Conservation (phyloP, 306 rosid genomes). For the Adenanthera pavonina region DNA sequence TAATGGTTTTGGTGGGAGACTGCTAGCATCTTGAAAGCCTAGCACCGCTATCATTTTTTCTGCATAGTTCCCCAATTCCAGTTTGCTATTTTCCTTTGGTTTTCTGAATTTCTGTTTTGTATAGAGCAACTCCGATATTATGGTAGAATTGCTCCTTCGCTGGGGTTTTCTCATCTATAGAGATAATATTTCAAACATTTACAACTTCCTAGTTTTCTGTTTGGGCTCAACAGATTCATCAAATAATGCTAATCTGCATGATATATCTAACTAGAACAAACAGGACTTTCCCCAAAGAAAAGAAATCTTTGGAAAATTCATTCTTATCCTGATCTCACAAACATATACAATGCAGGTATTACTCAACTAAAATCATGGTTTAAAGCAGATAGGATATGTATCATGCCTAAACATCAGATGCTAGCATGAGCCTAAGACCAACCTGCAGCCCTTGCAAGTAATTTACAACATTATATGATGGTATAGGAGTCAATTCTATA, state of each 20-base stretch:
- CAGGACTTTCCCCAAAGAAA: not conserved
- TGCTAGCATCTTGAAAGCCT: too few species aligned
- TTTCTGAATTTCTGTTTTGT: too few species aligned
- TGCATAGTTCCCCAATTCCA: too few species aligned
- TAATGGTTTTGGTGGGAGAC: too few species aligned
- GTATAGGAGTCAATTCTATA: not conserved
- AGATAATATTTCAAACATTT: too few species aligned
- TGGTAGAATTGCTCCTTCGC: too few species aligned
- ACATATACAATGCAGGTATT: conserved; percentile 20
- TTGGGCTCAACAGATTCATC: too few species aligned
- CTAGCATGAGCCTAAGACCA: conserved; percentile 11
- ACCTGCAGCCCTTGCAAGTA: not conserved
- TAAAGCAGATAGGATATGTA: conserved; percentile 2
- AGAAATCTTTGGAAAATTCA: conserved; percentile 3
- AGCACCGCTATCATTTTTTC: too few species aligned
- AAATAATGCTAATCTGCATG: not conserved
- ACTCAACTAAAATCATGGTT: conserved; percentile 18
- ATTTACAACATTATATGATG: conserved; percentile 2
- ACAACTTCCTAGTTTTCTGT: too few species aligned
- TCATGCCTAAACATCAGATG: not conserved
- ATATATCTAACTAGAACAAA: not conserved
- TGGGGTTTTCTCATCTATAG: too few species aligned
- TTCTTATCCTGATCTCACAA: conserved; percentile 30
- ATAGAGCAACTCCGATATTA: too few species aligned
- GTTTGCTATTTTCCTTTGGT: too few species aligned